Evolutionary conservation across 2,329 filamentous ascomycete species (phyloP).

Genomic region (Lasiodiplodia gonubiensis): DNA sequence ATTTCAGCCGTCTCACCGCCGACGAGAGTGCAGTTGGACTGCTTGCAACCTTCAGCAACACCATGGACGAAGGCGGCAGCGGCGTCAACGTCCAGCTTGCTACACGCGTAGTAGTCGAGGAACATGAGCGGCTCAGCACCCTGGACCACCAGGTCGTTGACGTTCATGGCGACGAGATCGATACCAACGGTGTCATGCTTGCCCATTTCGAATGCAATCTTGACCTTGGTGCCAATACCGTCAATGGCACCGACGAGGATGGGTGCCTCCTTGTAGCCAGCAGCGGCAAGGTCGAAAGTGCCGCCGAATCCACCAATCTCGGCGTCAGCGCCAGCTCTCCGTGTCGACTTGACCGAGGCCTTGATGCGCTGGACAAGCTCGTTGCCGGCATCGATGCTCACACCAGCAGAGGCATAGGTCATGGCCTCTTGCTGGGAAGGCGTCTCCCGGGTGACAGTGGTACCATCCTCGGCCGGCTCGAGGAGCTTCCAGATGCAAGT

Average conservation of each 20-base stretch:
- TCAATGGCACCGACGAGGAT: conserved; percentile 94
- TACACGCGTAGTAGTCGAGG: conserved; percentile 97
- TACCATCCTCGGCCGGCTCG: conserved; percentile 79
- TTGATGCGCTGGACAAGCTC: conserved; percentile 92
- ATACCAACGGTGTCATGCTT: conserved; percentile 96
- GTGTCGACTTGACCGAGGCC: conserved; percentile 82
- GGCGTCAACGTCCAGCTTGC: conserved; percentile 77
- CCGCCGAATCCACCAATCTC: conserved; percentile 96
- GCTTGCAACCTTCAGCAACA: conserved; percentile 83
- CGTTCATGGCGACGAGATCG: conserved; percentile 98
- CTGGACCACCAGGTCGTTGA: conserved; percentile 96
- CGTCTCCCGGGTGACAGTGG: conserved; percentile 46
- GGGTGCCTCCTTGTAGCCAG: conserved; percentile 75
- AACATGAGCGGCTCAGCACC: conserved; percentile 95
- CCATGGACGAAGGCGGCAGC: conserved; percentile 89
- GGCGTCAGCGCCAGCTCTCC: conserved; percentile 84
- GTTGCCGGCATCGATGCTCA: conserved; percentile 94
- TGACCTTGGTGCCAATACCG: conserved; percentile 94
- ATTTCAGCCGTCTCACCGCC: conserved; percentile 98
- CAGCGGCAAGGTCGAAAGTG: conserved; percentile 76
- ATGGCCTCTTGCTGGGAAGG: conserved; percentile 51
- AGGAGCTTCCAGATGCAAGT: conserved; percentile 85
- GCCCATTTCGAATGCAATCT: conserved; percentile 87
- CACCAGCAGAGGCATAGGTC: conserved; percentile 91
- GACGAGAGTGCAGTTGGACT: conserved; percentile 87